These are phyloP conservation scores for Phytophthora sp. DNA, from an alignment of 352 stramenopile species.

Conservation along the genomic window DNA sequence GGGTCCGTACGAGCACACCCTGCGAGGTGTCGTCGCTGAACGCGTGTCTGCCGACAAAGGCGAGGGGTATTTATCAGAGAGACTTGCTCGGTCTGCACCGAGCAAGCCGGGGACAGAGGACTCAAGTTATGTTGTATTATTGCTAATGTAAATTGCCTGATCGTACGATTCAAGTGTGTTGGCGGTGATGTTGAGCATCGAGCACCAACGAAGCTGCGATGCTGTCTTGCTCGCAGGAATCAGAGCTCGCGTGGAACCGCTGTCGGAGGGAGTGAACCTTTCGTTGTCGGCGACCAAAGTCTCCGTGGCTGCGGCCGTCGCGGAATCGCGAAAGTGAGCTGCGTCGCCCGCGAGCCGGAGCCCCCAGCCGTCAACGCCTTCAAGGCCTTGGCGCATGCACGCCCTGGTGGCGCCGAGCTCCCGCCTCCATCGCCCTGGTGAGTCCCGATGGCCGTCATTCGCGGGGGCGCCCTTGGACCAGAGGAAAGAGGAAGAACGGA, in stretches of 20 bases:
- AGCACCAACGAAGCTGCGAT: too few relatives aligned
- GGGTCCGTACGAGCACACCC: not conserved
- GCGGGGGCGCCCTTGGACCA: not conserved
- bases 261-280: too few relatives aligned
- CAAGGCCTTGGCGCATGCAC: too few relatives aligned
- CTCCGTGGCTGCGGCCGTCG: too few relatives aligned
- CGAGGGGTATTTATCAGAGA: conserved; percentile 22
- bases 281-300: too few relatives aligned
- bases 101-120: not conserved
- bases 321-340: too few relatives aligned
- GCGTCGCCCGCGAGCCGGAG: too few relatives aligned
- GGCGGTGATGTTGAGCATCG: not conserved
- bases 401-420: not conserved
- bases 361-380: too few relatives aligned
- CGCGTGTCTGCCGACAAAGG: not conserved
- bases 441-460: not conserved
- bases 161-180: not conserved
- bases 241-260: too few relatives aligned
- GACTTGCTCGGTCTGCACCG: not conserved
- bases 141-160: conserved; percentile 25
- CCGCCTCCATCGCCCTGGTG: not conserved
- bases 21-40: not conserved
- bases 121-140: conserved; percentile 13
- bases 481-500: conserved; percentile 5
- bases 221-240: too few relatives aligned